Base-by-base conservation (phyloP, 225 moss, liverwort and hornwort species). In the Neckera pumila region DNA sequence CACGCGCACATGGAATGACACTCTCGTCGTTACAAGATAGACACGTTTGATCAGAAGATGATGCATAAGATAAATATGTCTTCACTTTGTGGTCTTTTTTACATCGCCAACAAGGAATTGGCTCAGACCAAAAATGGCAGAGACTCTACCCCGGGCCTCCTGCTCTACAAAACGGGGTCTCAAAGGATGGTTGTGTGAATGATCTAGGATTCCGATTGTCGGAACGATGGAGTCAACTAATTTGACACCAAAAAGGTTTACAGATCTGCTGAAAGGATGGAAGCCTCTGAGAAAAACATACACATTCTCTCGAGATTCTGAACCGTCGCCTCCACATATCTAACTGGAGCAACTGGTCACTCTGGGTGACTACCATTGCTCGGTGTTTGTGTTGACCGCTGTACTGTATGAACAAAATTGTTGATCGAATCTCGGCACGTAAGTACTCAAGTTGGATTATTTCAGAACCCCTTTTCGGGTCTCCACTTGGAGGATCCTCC, bases 401-500 rank as follows among this genome's bases (percentile, higher is more conserved):
- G 62, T 75, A 38, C 20, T 45, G 17, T 85, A 59, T 82, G 59
- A 86, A 65, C 89, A 82, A 86, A 86, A 59, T 40, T 60, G 64
- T 33, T 40, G 72, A 40, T 74, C 31, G 47, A 58, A 54, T 34
- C 28, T 58, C 21, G 70, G 28, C 26, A 36, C 59, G 54, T 9
- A 17, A 10, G 57, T 26, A 26, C 33, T 64, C 33, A 8, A 34
- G 6, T 23, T 1, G 19, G 23, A 22, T 10, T 18, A 2, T 17
- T 61, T 85, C 80, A 89, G 69, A 83, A 86, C 2, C 66, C 30
- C 75, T 81, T 89, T n/a, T 71, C 88, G 17, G 92, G 90, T 77
- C 84, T 90, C 92, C 87, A 92, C 36, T 92, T 92, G 4, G 92
- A 92, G n/a, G 89, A 88, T 8, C 92, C 90, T 17, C 92, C 92